Conservation (phyloP, 768 basidiomycete genomes). For the Serendipita sp. region DNA sequence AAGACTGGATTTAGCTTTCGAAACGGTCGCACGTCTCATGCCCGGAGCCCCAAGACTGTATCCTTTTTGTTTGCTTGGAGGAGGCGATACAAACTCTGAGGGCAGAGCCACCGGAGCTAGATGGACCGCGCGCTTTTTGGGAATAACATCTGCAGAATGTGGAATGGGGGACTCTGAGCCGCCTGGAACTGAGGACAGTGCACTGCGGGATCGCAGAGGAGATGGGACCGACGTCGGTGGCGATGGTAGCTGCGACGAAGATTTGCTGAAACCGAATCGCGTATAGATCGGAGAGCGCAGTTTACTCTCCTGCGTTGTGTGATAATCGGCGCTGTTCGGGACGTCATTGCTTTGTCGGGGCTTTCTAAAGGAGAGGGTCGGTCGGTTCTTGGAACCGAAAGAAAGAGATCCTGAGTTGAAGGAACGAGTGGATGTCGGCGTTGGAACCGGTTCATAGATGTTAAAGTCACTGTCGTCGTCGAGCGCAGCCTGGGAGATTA, state of each 20-base stretch:
- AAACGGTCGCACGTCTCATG: background rate
- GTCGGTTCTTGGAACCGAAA: background rate
- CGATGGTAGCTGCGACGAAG: background rate
- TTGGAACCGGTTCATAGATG: no score
- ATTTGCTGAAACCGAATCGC: conserved; percentile 2
- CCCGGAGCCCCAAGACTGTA: background rate
- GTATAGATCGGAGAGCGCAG: background rate
- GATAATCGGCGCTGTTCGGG: background rate
- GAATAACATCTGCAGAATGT: no score
- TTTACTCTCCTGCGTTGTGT: background rate
- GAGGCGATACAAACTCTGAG: background rate
- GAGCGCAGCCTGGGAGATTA: background rate
- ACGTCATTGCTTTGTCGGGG: background rate
- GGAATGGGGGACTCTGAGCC: no score
- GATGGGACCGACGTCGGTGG: background rate
- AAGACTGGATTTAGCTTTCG: background rate
- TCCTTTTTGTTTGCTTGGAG: background rate
- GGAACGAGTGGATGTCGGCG: no score
- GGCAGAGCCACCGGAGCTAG: background rate
- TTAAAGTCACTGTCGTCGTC: no score
- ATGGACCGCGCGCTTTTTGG: background rate
- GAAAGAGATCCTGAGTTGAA: background rate
- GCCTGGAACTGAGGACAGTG: background rate
- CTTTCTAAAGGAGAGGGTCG: background rate
- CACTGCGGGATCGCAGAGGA: background rate